Base-by-base conservation (phyloP, 2,329 filamentous ascomycete species). In the Madurella fahalii region DNA sequence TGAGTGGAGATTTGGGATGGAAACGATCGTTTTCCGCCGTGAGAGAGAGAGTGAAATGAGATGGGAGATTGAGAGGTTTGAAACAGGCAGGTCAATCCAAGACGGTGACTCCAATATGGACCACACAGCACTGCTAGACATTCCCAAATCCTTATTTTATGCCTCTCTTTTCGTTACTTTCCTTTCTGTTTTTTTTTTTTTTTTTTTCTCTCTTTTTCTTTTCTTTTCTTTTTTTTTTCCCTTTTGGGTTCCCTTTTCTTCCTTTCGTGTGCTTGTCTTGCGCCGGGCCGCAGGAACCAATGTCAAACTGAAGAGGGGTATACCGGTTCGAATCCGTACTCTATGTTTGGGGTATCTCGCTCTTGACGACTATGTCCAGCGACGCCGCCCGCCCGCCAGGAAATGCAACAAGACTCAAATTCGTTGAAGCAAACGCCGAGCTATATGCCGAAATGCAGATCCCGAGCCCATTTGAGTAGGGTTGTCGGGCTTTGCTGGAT, bases 321-420 rank as follows among this genome's bases (percentile, higher is more conserved):
- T 59, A 55, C 13, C 34, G 34, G 59, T 52, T 52, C 56, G 52
- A 54, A 56, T 47, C 56, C 56, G 54, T 49, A 54, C 43, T 62
- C 59, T 61, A 51, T 57, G 51, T 51, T 40, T 48, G 60, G 60
- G 61, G 25, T 63, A 63, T 61, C 54, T 61, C 49, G 50, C 41
- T 46, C 39, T 57, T 39, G 44, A 47, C 50, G 54, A 58, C 40
- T 42, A 47, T 45, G 49, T 39, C 58, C 52, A 43, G 50, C 47
- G 43, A 57, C 49, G 57, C 57, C 57, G 47, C 50, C 50, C 47
- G 52, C 54, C 46, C 51, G 50, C 48, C 49, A 50, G 17, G 39
- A 32, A 56, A 59, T 62, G 59, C 53, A 62, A 58, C 40, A 59
- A 55, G 32, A 58, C 56, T 46, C 40, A 51, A 39, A 40, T 49